These are phyloP conservation scores for Phytophthora kernoviae DNA, from an alignment of 352 stramenopile species.

Conservation along the genomic window DNA sequence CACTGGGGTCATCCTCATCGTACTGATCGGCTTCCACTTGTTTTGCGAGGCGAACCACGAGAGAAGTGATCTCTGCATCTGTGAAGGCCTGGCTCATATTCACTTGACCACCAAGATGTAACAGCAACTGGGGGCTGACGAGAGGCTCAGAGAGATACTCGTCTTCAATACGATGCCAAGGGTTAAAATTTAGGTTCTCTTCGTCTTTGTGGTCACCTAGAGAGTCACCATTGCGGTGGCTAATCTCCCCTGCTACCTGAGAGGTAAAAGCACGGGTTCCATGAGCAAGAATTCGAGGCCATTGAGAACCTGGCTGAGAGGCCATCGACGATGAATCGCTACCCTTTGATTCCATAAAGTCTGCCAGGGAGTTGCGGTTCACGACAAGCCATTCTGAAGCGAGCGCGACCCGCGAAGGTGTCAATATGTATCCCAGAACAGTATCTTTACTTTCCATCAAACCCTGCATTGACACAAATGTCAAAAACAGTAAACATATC, in stretches of 20 bases:
- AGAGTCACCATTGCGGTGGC: conserved; percentile 41
- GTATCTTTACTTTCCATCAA: conserved; percentile 31
- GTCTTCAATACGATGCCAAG: conserved; percentile 65
- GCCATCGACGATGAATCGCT: conserved; percentile 2
- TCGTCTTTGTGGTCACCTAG: conserved; percentile 45
- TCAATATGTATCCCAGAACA: conserved; percentile 42
- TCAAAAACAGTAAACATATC: not conserved
- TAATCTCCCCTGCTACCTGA: conserved; percentile 32
- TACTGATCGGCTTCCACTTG: conserved; percentile 9
- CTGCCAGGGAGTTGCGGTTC: conserved; percentile 41
- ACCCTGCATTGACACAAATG: conserved; percentile 28
- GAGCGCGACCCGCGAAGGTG: conserved; percentile 39
- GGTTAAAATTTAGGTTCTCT: conserved; percentile 49
- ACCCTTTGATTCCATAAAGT: conserved; percentile 21
- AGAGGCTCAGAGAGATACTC: conserved; percentile 62
- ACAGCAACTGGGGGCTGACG: conserved; percentile 44
- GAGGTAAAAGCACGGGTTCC: conserved; percentile 45
- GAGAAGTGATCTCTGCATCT: conserved; percentile 36
- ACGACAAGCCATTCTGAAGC: conserved; percentile 61
- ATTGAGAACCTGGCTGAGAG: conserved; percentile 24
- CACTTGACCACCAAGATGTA: conserved; percentile 71
- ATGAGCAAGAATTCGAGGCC: conserved; percentile 44
- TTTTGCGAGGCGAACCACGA: conserved; percentile 30
- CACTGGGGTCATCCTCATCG: conserved; percentile 20
- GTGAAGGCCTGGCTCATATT: conserved; percentile 53